phyloP scores from a whole-genome alignment of 768 basidiomycete genomes.

The Kwoniella europaea region DNA sequence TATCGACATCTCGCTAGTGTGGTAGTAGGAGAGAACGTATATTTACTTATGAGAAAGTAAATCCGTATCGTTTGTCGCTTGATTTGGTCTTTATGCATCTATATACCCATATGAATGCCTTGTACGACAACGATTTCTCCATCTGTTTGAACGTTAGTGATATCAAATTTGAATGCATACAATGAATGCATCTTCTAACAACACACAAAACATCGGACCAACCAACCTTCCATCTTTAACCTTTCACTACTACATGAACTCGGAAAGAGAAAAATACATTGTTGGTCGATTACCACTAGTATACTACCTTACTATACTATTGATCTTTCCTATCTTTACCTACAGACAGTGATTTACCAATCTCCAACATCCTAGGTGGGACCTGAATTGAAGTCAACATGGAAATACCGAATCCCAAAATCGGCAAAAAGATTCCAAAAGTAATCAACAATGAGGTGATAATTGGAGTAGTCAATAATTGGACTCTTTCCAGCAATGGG shows the following conservation, averaged over 20 bases:
- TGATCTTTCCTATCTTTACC: constrained; percentile 55
- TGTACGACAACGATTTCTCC: too few relatives aligned
- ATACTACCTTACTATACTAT: constrained; percentile 16
- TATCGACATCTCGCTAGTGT: constrained; percentile 90
- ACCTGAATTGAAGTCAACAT: constrained; percentile 55
- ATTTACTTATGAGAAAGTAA: constrained; percentile 73
- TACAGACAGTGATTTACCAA: constrained; percentile 46
- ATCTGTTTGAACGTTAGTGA: too few relatives aligned
- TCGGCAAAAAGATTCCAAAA: constrained; percentile 51
- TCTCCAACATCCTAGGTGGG: constrained; percentile 56
- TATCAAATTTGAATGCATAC: too few relatives aligned
- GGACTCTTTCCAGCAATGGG: constrained; percentile 48
- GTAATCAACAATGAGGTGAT: constrained; percentile 51
- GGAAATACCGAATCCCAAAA: constrained; percentile 43
- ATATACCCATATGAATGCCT: background rate
- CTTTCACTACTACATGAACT: too few relatives aligned
- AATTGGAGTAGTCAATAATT: constrained; percentile 52
- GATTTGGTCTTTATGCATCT: background rate
- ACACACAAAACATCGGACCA: too few relatives aligned
- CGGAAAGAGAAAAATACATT: too few relatives aligned
- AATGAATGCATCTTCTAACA: too few relatives aligned
- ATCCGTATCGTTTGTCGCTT: background rate
- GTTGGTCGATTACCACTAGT: too few relatives aligned
- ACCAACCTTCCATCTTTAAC: too few relatives aligned
- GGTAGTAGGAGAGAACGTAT: constrained; percentile 91